These are phyloP conservation scores for Madurella mycetomatis DNA, from an alignment of 2,329 filamentous ascomycete genomes.

Conservation along the genomic window DNA sequence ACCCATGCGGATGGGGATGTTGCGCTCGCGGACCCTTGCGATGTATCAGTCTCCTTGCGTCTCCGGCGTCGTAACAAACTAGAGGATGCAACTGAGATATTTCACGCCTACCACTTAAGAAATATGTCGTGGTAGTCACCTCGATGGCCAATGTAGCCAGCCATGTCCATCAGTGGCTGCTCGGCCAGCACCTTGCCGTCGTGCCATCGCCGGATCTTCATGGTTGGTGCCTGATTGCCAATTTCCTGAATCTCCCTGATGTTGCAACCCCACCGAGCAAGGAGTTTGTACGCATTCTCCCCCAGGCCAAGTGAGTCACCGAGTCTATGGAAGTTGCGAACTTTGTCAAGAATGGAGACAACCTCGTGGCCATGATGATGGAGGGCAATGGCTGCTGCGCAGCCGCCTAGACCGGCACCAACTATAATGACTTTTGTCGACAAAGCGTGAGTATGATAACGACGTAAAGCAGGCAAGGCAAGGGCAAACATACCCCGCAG, in stretches of 20 bases:
- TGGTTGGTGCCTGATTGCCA: slow-evolving; percentile 43
- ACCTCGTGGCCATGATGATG: slow-evolving; percentile 43
- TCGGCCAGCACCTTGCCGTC: slow-evolving; percentile 44
- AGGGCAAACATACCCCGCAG: slow-evolving; percentile 6
- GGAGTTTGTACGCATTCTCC: slow-evolving; percentile 43
- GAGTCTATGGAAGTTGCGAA: slow-evolving; percentile 39
- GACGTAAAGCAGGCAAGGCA: neutral
- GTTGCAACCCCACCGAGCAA: slow-evolving; percentile 41
- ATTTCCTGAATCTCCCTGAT: slow-evolving; percentile 35
- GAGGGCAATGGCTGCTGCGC: slow-evolving; percentile 44
- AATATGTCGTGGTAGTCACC: slow-evolving; percentile 43
- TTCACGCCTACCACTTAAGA: slow-evolving; percentile 27
- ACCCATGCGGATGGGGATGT: slow-evolving; percentile 39
- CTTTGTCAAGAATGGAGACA: slow-evolving; percentile 39
- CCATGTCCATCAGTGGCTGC: slow-evolving; percentile 49
- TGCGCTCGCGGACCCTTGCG: slow-evolving; percentile 33
- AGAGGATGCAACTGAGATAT: neutral
- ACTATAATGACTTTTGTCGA: slow-evolving; percentile 40
- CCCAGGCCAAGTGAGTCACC: slow-evolving; percentile 44
- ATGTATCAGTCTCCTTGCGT: neutral
- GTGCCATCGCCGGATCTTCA: slow-evolving; percentile 45
- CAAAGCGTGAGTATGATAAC: neutral
- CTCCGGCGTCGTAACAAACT: neutral
- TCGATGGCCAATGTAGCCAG: slow-evolving; percentile 42
- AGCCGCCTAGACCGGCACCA: slow-evolving; percentile 47